Evolutionary conservation across 2,329 filamentous ascomycete species (phyloP).

Genomic region (Pseudogymnoascus sp.): DNA sequence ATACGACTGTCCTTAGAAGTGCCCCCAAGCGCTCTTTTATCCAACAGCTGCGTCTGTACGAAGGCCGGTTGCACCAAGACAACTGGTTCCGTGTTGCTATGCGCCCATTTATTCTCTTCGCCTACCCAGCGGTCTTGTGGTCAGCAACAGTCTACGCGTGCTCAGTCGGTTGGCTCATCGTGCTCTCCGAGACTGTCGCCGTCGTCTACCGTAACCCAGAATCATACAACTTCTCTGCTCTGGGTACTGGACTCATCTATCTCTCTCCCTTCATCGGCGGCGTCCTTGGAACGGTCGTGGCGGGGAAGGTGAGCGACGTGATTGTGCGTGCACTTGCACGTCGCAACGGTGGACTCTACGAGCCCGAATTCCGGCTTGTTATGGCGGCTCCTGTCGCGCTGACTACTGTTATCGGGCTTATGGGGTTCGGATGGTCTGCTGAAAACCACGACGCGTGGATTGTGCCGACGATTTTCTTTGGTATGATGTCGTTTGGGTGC

Average conservation of each 20-base stretch:
- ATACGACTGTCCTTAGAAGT: slow-evolving; percentile 58
- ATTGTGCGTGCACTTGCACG: slow-evolving; percentile 76
- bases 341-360: slow-evolving; percentile 86
- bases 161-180: slow-evolving; percentile 91
- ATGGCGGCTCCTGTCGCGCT: slow-evolving; percentile 78
- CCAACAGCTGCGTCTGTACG: slow-evolving; percentile 68
- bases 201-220: slow-evolving; percentile 64
- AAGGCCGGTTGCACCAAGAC: slow-evolving; percentile 70
- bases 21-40: slow-evolving; percentile 62
- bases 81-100: slow-evolving; percentile 71
- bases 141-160: slow-evolving; percentile 76
- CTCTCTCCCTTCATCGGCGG: slow-evolving; percentile 84
- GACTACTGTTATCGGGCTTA: slow-evolving; percentile 74
- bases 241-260: slow-evolving; percentile 81
- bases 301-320: slow-evolving; percentile 78
- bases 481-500: slow-evolving; percentile 85
- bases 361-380: slow-evolving; percentile 84
- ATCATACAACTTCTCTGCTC: slow-evolving; percentile 70
- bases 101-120: slow-evolving; percentile 77
- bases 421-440: slow-evolving; percentile 95
- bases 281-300: slow-evolving; percentile 82
- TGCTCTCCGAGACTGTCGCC: slow-evolving; percentile 80
- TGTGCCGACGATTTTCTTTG: slow-evolving; percentile 89
- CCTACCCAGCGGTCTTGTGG: slow-evolving; percentile 87
- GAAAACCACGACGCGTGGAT: slow-evolving; percentile 72